Evolutionary conservation across 805 yeast species (phyloP).

Genomic region (Candida boleticola): DNA sequence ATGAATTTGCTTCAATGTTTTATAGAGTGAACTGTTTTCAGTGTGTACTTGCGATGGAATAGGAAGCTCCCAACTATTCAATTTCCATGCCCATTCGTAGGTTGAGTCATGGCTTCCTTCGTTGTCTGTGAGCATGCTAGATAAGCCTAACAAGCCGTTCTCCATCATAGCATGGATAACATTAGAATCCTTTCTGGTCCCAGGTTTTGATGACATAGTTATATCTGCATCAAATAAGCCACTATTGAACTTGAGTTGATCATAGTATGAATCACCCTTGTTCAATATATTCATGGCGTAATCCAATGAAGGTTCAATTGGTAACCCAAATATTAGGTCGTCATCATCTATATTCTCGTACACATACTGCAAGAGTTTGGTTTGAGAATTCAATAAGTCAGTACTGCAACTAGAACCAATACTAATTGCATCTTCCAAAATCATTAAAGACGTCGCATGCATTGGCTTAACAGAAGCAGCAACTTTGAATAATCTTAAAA

Average conservation of each 20-base stretch:
- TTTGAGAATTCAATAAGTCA: conserved; percentile 3
- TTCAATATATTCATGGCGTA: conserved; percentile 47
- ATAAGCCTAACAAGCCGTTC: conserved; percentile 58
- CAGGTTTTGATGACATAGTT: conserved; percentile 8
- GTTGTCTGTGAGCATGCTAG: conserved; percentile 36
- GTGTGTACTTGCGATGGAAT: conserved; percentile 30
- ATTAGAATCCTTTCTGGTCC: conserved; percentile 3
- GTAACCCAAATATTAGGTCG: conserved; percentile 66
- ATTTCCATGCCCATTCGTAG: conserved; percentile 73
- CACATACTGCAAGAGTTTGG: conserved; percentile 25
- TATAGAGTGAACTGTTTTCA: conserved; percentile 51
- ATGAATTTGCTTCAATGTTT: conserved; percentile 45
- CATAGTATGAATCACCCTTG: conserved; percentile 26
- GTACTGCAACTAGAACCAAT: conserved; percentile 3
- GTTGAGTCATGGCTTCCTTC: conserved; percentile 6
- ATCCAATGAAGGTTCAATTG: conserved; percentile 52
- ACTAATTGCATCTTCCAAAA: conserved; percentile 43
- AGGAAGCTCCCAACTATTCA: conserved; percentile 77
- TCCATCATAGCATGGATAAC: conserved; percentile 39
- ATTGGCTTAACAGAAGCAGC: conserved; percentile 25
- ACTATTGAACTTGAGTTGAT: conserved; percentile 51
- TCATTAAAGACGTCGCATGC: conserved; percentile 41
- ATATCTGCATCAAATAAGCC: conserved; percentile 52
- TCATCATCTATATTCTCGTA: conserved; percentile 57
- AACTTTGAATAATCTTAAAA: conserved; percentile 22